Evolutionary conservation across 345 rosid genomes (phyloP).

Genomic region (Aegle marmelos): DNA sequence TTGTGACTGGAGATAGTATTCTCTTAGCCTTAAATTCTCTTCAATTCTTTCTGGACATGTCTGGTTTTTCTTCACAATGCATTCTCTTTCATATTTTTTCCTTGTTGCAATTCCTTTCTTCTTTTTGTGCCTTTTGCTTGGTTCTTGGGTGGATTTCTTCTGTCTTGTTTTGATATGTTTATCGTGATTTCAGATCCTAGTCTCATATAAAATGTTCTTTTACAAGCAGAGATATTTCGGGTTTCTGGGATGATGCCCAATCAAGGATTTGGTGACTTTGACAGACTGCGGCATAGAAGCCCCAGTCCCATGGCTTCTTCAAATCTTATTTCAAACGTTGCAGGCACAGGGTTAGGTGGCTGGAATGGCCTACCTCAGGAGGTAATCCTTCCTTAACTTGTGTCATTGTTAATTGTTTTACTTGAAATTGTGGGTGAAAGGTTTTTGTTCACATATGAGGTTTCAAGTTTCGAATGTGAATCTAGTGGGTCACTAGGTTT

Average conservation of each 20-base stretch:
- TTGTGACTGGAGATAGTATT: neutral
- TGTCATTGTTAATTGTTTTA: constrained; percentile 5
- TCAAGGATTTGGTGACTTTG: constrained; percentile 84
- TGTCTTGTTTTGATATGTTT: neutral
- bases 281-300: constrained; percentile 84
- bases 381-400: constrained; percentile 35
- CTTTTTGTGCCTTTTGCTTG: neutral
- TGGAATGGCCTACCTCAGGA: constrained; percentile 86
- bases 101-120: neutral
- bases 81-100: neutral
- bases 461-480: neutral
- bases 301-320: constrained; percentile 99
- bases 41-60: neutral
- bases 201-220: constrained; percentile 19
- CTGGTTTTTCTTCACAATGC: neutral
- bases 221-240: constrained; percentile 72
- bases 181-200: neutral
- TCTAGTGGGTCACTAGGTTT: neutral
- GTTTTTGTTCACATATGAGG: neutral
- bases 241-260: constrained; percentile 81
- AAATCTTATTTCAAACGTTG: constrained; percentile 65
- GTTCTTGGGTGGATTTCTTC: neutral
- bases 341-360: constrained; percentile 61
- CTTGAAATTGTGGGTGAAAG: neutral
- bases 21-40: neutral